These are phyloP conservation scores for Aspergillus haitiensis DNA, from an alignment of 495 filamentous ascomycete genomes.

Conservation along the genomic window DNA sequence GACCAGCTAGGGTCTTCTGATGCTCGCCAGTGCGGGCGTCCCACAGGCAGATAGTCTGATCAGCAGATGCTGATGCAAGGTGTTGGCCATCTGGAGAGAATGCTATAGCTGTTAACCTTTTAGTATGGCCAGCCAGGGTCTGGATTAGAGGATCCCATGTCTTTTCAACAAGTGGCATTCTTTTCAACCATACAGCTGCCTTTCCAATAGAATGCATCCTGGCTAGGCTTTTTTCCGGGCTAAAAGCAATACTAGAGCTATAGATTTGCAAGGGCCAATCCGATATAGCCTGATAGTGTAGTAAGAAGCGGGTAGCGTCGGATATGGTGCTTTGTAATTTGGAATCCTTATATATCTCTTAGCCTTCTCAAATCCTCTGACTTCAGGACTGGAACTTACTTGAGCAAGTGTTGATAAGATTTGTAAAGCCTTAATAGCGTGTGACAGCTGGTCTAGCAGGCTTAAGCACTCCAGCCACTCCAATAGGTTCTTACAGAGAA, in stretches of 20 bases:
- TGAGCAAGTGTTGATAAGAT: conserved; percentile 11
- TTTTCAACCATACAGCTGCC: neutral
- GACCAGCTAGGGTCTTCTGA: no score
- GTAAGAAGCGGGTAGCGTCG: conserved; percentile 28
- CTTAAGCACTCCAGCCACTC: conserved; percentile 34
- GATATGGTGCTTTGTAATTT: conserved; percentile 9
- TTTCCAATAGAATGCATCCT: conserved; percentile 16
- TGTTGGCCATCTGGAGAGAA: no score
- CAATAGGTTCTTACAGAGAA: conserved; percentile 25
- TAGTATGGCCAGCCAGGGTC: neutral
- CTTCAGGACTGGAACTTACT: neutral
- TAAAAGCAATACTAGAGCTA: conserved; percentile 21
- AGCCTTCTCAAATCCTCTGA: neutral
- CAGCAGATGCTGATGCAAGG: no score
- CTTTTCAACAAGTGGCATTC: neutral
- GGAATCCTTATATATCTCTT: neutral
- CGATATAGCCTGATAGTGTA: conserved; percentile 18
- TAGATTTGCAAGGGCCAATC: conserved; percentile 26
- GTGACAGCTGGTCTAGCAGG: conserved; percentile 24
- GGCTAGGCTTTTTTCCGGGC: conserved; percentile 19
- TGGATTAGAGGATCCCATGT: neutral
- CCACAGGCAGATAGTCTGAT: no score
- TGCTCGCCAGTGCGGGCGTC: no score
- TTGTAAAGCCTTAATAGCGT: conserved; percentile 15
- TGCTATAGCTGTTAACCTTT: neutral